These are phyloP conservation scores for Carex myosuroides DNA, from an alignment of 176 grass and related monocot genomes.

Conservation along the genomic window DNA sequence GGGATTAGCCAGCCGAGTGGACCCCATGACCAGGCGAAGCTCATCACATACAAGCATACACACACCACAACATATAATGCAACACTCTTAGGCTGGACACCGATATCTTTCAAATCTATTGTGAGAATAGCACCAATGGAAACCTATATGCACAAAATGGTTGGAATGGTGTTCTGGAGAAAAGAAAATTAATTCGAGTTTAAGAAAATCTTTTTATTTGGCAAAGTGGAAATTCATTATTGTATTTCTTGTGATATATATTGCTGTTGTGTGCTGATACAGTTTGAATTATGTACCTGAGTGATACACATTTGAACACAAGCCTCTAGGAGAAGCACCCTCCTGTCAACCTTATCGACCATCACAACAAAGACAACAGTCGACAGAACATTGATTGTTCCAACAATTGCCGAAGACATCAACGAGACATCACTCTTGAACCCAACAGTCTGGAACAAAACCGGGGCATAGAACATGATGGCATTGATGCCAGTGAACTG, in stretches of 20 bases:
- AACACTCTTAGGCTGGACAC: background rate
- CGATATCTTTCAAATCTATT: background rate
- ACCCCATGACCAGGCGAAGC: constrained; percentile 71
- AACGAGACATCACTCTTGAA: constrained; percentile 34
- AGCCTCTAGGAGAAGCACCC: constrained; percentile 41
- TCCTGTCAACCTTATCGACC: constrained; percentile 38
- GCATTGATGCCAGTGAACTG: constrained; percentile 77
- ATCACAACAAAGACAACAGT: constrained; percentile 36
- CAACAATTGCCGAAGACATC: constrained; percentile 44
- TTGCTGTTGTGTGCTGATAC: background rate
- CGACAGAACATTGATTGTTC: constrained; percentile 39
- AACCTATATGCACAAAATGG: background rate
- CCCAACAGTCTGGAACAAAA: constrained; percentile 66
- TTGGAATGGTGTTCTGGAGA: background rate
- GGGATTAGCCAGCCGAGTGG: constrained; percentile 59
- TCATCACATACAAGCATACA: constrained; percentile 46
- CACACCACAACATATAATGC: constrained; percentile 29
- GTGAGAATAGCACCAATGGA: constrained; percentile 30
- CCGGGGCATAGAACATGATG: constrained; percentile 68
- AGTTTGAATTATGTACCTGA: constrained; percentile 25
- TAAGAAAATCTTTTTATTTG: background rate
- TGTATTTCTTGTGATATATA: background rate
- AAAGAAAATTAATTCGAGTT: background rate
- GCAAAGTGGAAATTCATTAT: background rate
- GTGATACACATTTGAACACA: constrained; percentile 48